These are phyloP conservation scores for Sphaerobolus stellatus DNA, from an alignment of 1,284 basidiomycete species.

Conservation along the genomic window DNA sequence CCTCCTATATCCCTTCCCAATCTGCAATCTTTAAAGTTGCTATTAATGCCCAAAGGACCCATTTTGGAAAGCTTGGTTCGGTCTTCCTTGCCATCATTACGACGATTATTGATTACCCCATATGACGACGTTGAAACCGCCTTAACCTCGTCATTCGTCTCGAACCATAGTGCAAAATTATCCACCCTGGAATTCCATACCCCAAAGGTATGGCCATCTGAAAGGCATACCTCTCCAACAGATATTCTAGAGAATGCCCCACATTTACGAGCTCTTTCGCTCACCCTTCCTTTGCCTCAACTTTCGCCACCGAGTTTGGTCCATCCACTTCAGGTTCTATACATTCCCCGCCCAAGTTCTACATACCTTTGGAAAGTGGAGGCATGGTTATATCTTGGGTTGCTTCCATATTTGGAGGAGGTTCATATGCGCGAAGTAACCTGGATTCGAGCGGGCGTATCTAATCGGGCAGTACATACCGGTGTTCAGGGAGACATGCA, in stretches of 20 bases:
- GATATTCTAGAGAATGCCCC: slow-evolving; percentile 56
- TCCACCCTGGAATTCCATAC: slow-evolving; percentile 66
- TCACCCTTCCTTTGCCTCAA: slow-evolving; percentile 61
- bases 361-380: slow-evolving; percentile 58
- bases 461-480: slow-evolving; percentile 58
- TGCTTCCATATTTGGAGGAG: slow-evolving; percentile 51
- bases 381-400: slow-evolving; percentile 44
- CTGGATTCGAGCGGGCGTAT: slow-evolving; percentile 69
- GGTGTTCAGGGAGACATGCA: slow-evolving; percentile 77
- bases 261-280: slow-evolving; percentile 59
- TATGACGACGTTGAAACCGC: slow-evolving; percentile 64
- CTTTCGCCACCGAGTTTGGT: slow-evolving; percentile 34
- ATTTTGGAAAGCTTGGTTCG: slow-evolving; percentile 60
- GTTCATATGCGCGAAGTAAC: slow-evolving; percentile 66
- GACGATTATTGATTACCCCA: slow-evolving; percentile 71
- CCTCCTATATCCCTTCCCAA: slow-evolving; percentile 51
- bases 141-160: slow-evolving; percentile 60
- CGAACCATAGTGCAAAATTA: slow-evolving; percentile 59
- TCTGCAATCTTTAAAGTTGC: slow-evolving; percentile 62
- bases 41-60: slow-evolving; percentile 66
- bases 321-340: slow-evolving; percentile 61
- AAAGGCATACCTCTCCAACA: slow-evolving; percentile 54
- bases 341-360: slow-evolving; percentile 64
- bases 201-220: slow-evolving; percentile 67
- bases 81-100: slow-evolving; percentile 62